Evolutionary conservation across 768 basidiomycete genomes (phyloP), one percentile per base, ranked within the genome.

Genomic region (Termitomyces sp.): DNA sequence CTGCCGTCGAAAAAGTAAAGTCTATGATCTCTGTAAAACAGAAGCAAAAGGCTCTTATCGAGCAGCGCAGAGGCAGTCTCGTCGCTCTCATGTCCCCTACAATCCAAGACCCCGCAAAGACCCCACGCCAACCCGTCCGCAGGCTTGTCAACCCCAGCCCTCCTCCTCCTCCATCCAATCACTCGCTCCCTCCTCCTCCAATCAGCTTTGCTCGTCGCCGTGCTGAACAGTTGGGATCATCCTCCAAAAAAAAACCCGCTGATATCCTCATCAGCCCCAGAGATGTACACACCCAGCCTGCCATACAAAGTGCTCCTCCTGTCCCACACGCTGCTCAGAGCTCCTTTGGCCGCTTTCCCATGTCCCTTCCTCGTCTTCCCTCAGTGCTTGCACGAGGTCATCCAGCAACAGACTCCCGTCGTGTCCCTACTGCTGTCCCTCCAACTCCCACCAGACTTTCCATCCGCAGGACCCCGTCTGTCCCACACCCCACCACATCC

Each of bases 131-230:
- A 60, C 54, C 60, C 71, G 68, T 45, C 65, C 53, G 28, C 43
- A 28, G 28, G 7, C 5, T 28, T 7, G 28, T 28, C 1, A 64
- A 32, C 42, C 57, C 51, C 26, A 63, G 44, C 60, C 74, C 46
- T 73, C 46, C 58, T 4, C 28, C 28, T 5, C 28, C 28, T 7
- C 28, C n/a, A n/a, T n/a, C n/a, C 4, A 28, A 28, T 10, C 9
- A 81, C 62, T 77, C 84, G 0, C 71, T 87, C 7, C 82, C 85
- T 0, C 80, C 87, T 2, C 86, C 84, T 12, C 82, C 88, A 28
- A 88, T 87, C 65, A 88, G 85, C 68, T 90, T 90, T 68, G 85
- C 87, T 14, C 79, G 82, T 37, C 87, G 89, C 52, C 82, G 88
- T 45, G 84, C 87, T 10, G 81, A 79, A 26, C 83, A 83, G 55